Percentiles rank a stretch among this genome's conserved stretches.
These are phyloP conservation scores for Singerocomus inundabilis DNA, from an alignment of 1,284 basidiomycete genomes.

Conservation along the genomic window DNA sequence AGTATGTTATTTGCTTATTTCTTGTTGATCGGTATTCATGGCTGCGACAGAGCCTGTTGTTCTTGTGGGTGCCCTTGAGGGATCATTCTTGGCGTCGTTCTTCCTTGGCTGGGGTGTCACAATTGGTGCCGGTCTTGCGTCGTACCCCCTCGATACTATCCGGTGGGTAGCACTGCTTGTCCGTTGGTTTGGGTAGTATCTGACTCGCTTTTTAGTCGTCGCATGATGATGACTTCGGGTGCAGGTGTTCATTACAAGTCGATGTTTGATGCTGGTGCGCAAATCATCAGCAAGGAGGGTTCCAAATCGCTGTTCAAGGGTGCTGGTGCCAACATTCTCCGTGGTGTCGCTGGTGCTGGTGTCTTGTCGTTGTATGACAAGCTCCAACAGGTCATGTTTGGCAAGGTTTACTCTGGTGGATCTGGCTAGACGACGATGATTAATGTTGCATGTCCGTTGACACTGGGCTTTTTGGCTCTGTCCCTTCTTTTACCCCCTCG, in stretches of 20 bases:
- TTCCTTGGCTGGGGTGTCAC: conserved; percentile 92
- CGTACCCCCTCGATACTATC: conserved; percentile 93
- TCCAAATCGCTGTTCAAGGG: conserved; percentile 89
- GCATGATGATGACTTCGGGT: conserved; percentile 95
- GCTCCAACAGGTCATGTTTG: conserved; percentile 88
- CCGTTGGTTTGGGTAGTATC: background rate
- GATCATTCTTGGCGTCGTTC: conserved; percentile 91
- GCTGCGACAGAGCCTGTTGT: conserved; percentile 77
- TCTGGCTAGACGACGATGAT: conserved; percentile 24
- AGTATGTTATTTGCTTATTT: conserved; percentile 50
- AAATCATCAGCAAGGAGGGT: conserved; percentile 91
- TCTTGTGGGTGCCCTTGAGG: conserved; percentile 84
- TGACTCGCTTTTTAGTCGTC: conserved; percentile 60
- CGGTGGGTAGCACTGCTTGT: conserved; percentile 49
- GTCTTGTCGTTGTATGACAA: conserved; percentile 94
- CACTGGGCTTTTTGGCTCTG: conserved; percentile 30
- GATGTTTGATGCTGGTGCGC: conserved; percentile 83
- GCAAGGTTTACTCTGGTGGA: conserved; percentile 93
- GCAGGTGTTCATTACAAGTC: conserved; percentile 86
- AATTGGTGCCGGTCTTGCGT: conserved; percentile 92
- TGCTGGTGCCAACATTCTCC: conserved; percentile 96
- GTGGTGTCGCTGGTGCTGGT: conserved; percentile 98
- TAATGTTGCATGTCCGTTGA: conserved; percentile 2
- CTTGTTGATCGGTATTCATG: conserved; percentile 16
- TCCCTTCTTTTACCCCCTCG: conserved; percentile 31